A percentile compares a stretch with the other conserved stretches of the same genome.
Evolutionary conservation across 768 basidiomycete genomes (phyloP).

Genomic region (button mushroom (Agaricus bisporus)): DNA sequence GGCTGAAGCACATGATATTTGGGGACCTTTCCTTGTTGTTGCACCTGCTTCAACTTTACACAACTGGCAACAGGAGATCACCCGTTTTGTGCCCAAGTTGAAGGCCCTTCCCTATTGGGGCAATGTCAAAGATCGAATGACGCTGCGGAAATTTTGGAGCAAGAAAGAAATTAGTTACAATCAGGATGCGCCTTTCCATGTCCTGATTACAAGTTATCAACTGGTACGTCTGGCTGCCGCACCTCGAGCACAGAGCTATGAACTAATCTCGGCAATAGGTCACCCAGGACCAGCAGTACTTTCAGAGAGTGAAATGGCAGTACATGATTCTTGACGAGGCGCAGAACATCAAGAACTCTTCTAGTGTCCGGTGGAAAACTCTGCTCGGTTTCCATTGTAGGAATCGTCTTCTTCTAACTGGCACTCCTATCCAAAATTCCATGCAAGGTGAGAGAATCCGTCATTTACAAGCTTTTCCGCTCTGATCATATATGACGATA

Average conservation of each 20-base stretch:
- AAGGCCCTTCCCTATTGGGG: conserved; percentile 99
- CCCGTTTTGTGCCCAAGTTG: conserved; percentile 88
- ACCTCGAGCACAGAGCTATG: neutral
- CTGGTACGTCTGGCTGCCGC: conserved; percentile 48
- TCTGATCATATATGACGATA: conserved; percentile 23
- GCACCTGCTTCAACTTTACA: conserved; percentile 96
- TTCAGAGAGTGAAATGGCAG: conserved; percentile 97
- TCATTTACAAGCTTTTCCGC: neutral
- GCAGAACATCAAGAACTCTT: conserved; percentile 98
- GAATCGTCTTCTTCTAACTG: conserved; percentile 90
- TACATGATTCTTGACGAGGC: conserved; percentile 99
- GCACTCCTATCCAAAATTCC: conserved; percentile 98
- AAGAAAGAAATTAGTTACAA: conserved; percentile 95
- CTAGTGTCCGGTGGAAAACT: conserved; percentile 95
- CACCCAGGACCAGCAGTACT: conserved; percentile 96
- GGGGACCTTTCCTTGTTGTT: conserved; percentile 98
- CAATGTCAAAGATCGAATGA: conserved; percentile 90
- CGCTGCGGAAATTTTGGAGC: conserved; percentile 95
- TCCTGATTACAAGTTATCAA: conserved; percentile 96
- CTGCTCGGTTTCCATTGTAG: conserved; percentile 93
- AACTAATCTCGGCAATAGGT: conserved; percentile 41
- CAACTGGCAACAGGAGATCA: conserved; percentile 99
- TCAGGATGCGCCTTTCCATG: conserved; percentile 92
- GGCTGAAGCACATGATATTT: conserved; percentile 95
- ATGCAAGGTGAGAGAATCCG: conserved; percentile 77